Evolutionary conservation across 306 rosid genomes (phyloP).

Genomic region (Argentina anserina): DNA sequence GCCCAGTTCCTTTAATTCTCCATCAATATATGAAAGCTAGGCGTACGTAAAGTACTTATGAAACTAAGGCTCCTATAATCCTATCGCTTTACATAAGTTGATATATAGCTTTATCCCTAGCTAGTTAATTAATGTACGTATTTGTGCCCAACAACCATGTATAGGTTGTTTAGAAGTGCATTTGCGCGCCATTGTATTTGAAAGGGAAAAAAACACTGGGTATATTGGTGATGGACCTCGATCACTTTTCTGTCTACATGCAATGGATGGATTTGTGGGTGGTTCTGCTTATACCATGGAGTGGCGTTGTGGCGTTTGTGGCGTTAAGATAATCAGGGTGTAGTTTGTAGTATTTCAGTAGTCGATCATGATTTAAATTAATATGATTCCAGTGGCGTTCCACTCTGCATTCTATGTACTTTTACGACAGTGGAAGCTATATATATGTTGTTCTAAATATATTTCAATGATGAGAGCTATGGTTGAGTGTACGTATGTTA

Average conservation of each 20-base stretch:
- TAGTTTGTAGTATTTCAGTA: not conserved
- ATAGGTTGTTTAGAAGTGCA: not conserved
- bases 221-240: no score
- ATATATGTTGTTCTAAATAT: not conserved
- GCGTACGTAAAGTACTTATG: not conserved
- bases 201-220: no score
- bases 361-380: not conserved
- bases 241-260: not conserved
- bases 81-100: not conserved
- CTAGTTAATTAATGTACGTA: not conserved
- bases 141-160: not conserved
- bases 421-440: not conserved
- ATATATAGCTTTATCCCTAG: not conserved
- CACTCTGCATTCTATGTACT: not conserved
- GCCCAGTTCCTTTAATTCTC: conserved; percentile 20
- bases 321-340: not conserved
- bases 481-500: no score
- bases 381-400: not conserved
- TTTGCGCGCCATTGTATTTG: not conserved
- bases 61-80: not conserved
- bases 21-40: not conserved
- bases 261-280: not conserved
- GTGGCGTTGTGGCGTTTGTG: not conserved
- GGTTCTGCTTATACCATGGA: not conserved
- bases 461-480: no score